A percentile compares a stretch with the other conserved stretches of the same genome.
These are phyloP conservation scores for Lyophyllum atratum DNA, from an alignment of 768 basidiomycete species.

Conservation along the genomic window DNA sequence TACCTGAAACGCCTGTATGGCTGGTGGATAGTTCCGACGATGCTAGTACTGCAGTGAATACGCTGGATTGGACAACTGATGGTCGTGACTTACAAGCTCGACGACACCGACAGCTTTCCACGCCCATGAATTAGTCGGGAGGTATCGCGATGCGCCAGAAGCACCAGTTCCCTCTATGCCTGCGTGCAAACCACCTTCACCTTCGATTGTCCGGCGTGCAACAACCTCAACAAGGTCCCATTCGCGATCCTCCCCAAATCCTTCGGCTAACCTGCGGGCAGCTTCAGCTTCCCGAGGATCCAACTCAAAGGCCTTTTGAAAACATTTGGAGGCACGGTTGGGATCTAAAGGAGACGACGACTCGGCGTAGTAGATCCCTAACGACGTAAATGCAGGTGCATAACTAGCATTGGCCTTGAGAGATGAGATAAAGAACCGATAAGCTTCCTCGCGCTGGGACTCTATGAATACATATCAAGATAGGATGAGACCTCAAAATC, in stretches of 20 bases:
- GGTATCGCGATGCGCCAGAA: constrained; percentile 51
- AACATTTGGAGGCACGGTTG: constrained; percentile 88
- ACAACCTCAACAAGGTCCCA: constrained; percentile 97
- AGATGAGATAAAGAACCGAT: constrained; percentile 75
- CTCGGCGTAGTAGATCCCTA: constrained; percentile 88
- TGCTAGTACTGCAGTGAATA: constrained; percentile 42
- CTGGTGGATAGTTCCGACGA: constrained; percentile 65
- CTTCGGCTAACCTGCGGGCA: constrained; percentile 79
- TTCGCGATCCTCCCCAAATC: constrained; percentile 90
- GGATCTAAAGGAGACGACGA: constrained; percentile 72
- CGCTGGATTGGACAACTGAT: background rate
- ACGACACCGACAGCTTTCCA: constrained; percentile 96
- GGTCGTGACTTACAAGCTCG: constrained; percentile 66
- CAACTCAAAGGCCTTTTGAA: constrained; percentile 97
- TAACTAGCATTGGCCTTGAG: constrained; percentile 75
- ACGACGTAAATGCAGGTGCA: constrained; percentile 91
- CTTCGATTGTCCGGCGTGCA: constrained; percentile 90
- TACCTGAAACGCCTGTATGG: constrained; percentile 86
- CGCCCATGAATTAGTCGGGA: constrained; percentile 90
- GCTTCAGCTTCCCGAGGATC: constrained; percentile 88
- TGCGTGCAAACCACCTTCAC: constrained; percentile 79
- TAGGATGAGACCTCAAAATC: background rate
- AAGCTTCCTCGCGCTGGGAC: constrained; percentile 62
- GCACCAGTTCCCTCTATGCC: constrained; percentile 42
- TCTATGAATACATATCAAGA: constrained; percentile 31